Percentiles rank a stretch among this genome's conserved stretches.
These are phyloP conservation scores for Mucor irregularis DNA, from an alignment of 371 early-diverging fungal species.

Conservation along the genomic window DNA sequence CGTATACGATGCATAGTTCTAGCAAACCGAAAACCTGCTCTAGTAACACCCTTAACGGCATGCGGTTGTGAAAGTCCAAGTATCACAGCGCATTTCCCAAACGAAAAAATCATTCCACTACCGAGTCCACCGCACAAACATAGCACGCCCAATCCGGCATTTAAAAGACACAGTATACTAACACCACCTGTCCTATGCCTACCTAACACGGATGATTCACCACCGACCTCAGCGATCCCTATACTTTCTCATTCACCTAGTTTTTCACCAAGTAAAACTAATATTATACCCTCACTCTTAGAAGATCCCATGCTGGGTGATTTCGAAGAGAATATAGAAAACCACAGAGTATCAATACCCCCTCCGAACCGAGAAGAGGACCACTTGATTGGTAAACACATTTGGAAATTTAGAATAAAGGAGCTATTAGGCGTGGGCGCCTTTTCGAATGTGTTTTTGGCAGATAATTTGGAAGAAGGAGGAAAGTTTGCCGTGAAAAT, in stretches of 20 bases:
- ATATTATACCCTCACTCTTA: slow-evolving; percentile 32
- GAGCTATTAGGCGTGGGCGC: slow-evolving; percentile 29
- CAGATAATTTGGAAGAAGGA: slow-evolving; percentile 20
- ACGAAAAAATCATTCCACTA: slow-evolving; percentile 35
- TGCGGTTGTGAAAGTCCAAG: no score
- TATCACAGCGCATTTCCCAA: no score
- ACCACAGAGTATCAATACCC: slow-evolving; percentile 7
- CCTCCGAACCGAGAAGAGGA: slow-evolving; percentile 1
- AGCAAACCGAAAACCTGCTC: slow-evolving; percentile 21
- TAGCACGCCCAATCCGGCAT: no score
- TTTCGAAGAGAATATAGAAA: slow-evolving; percentile 21
- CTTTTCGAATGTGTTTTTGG: slow-evolving; percentile 31
- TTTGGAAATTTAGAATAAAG: slow-evolving; percentile 26
- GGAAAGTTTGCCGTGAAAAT: slow-evolving; percentile 23
- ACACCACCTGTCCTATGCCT: not conserved
- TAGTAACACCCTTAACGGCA: slow-evolving; percentile 1
- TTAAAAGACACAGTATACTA: no score
- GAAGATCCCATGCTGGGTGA: slow-evolving; percentile 44
- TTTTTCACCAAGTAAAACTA: slow-evolving; percentile 25
- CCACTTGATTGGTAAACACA: slow-evolving; percentile 18
- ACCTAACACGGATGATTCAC: no score
- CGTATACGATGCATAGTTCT: slow-evolving; percentile 27
- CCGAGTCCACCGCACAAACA: slow-evolving; percentile 40
- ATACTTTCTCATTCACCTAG: slow-evolving; percentile 32
- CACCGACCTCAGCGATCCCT: slow-evolving; percentile 26